Conservation (phyloP, 805 yeast genomes). For the Kodamaea sagamina region DNA sequence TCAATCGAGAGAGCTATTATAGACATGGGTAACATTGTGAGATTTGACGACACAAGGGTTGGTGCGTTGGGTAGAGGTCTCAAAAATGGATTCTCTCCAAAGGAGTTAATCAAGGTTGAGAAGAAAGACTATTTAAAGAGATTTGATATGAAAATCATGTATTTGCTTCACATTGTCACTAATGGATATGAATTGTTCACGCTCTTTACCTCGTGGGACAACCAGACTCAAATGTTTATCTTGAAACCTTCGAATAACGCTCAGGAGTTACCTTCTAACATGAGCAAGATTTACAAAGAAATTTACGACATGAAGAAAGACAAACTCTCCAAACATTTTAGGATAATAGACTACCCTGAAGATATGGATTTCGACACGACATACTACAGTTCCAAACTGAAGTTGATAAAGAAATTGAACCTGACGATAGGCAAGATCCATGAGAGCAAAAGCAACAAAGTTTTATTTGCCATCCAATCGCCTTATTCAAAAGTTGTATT, state of each 20-base stretch:
- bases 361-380: slow-evolving; percentile 55
- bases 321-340: slow-evolving; percentile 41
- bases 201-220: slow-evolving; percentile 64
- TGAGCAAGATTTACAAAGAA: slow-evolving; percentile 59
- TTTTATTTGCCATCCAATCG: slow-evolving; percentile 72
- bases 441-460: slow-evolving; percentile 61
- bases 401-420: slow-evolving; percentile 61
- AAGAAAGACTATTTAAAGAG: slow-evolving; percentile 53
- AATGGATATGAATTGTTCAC: slow-evolving; percentile 77
- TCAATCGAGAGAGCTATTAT: slow-evolving; percentile 74
- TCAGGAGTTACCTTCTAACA: slow-evolving; percentile 58
- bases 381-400: slow-evolving; percentile 55
- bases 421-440: slow-evolving; percentile 54
- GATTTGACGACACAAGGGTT: slow-evolving; percentile 66
- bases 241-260: slow-evolving; percentile 71
- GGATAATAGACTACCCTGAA: slow-evolving; percentile 54
- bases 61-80: slow-evolving; percentile 86
- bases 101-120: slow-evolving; percentile 52
- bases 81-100: slow-evolving; percentile 76
- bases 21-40: slow-evolving; percentile 72
- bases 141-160: slow-evolving; percentile 59
- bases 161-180: slow-evolving; percentile 66
- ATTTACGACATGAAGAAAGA: slow-evolving; percentile 49
- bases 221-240: slow-evolving; percentile 51
- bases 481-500: slow-evolving; percentile 54